These are phyloP conservation scores for Castanospermum australe DNA, from an alignment of 306 rosid species.

Conservation along the genomic window DNA sequence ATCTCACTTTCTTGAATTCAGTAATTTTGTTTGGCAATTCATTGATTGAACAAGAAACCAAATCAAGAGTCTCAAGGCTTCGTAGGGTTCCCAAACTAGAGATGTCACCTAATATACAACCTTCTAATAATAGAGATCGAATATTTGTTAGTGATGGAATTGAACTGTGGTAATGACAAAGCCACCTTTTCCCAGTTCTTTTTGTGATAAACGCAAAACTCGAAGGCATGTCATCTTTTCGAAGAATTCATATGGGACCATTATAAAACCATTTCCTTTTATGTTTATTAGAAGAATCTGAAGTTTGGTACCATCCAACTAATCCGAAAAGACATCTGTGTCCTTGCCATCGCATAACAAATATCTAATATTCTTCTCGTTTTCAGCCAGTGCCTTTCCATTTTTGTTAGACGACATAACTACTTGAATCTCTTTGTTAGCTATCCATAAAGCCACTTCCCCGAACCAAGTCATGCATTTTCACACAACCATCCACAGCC, in stretches of 20 bases:
- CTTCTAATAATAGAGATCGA: fast-evolving
- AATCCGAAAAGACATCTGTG: not conserved
- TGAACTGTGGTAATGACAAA: not conserved
- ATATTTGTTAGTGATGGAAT: not conserved
- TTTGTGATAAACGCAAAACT: not conserved
- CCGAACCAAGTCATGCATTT: too few species aligned
- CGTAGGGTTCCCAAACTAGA: too few species aligned
- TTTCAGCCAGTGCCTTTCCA: too few species aligned
- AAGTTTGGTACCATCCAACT: not conserved
- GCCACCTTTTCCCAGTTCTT: too few species aligned
- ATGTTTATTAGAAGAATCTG: not conserved
- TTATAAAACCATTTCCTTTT: fast-evolving
- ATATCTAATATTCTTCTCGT: not conserved
- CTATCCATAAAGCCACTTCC: not conserved
- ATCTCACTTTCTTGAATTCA: too few species aligned
- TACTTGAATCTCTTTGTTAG: not conserved
- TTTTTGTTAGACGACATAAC: not conserved
- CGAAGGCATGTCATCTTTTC: not conserved
- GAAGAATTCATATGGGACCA: not conserved
- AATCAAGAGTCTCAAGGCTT: too few species aligned
- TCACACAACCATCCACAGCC: too few species aligned
- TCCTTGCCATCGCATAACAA: not conserved
- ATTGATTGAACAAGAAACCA: too few species aligned
- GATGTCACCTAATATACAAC: not conserved
- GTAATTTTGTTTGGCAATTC: too few species aligned